Evolutionary conservation across 2,329 filamentous ascomycete genomes (phyloP).

Genomic region (Calcarisporium arbuscula): DNA sequence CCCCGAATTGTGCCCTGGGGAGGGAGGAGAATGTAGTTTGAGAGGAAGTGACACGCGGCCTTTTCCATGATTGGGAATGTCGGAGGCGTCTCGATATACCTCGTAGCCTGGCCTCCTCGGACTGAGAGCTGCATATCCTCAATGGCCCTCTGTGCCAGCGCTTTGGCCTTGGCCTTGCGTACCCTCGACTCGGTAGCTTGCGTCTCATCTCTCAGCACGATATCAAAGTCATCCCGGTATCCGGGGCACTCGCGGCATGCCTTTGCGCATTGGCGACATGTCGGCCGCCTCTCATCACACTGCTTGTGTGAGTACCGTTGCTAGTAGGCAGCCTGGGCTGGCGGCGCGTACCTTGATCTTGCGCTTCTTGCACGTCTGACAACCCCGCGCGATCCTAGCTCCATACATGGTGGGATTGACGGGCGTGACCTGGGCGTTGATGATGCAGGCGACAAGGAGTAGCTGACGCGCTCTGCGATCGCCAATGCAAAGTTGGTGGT

Average conservation of each 20-base stretch:
- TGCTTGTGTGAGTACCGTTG: conserved; percentile 21
- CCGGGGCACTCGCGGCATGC: conserved; percentile 57
- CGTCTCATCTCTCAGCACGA: conserved; percentile 64
- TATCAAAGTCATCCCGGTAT: conserved; percentile 62
- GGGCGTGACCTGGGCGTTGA: too few relatives aligned
- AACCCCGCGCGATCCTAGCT: conserved; percentile 59
- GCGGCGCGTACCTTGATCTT: conserved; percentile 56
- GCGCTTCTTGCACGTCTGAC: conserved; percentile 65
- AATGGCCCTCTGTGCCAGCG: conserved; percentile 23
- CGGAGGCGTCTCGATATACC: conserved; percentile 22
- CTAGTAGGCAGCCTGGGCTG: background rate
- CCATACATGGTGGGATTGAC: conserved; percentile 51
- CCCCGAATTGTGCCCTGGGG: conserved; percentile 41
- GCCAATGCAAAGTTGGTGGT: too few relatives aligned
- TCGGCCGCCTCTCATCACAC: conserved; percentile 62
- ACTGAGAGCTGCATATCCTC: conserved; percentile 8
- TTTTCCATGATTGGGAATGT: conserved; percentile 44
- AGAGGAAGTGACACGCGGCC: conserved; percentile 51
- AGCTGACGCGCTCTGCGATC: background rate
- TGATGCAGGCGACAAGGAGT: background rate
- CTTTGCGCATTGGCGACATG: conserved; percentile 57
- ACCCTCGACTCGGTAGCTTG: conserved; percentile 57
- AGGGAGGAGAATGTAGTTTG: conserved; percentile 52
- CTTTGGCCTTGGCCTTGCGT: conserved; percentile 44
- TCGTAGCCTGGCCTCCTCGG: conserved; percentile 7